phyloP scores from a whole-genome alignment of 2,329 filamentous ascomycete genomes.

The Nemania sp. region DNA sequence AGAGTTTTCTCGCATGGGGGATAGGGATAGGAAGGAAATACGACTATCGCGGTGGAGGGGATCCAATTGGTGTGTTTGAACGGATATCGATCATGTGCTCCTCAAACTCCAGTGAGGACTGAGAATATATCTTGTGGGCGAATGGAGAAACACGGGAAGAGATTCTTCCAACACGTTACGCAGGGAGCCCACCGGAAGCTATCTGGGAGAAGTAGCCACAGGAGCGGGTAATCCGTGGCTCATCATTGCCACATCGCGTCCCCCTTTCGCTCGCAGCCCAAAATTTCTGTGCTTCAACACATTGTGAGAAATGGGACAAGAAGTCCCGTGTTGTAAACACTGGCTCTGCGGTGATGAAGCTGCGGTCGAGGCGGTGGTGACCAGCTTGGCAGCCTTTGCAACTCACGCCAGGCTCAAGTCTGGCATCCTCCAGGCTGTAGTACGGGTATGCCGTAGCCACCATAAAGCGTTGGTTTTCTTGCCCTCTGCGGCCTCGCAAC shows the following conservation, averaged over 20 bases:
- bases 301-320: slow-evolving; percentile 29
- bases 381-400: slow-evolving; percentile 30
- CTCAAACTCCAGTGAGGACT: no score
- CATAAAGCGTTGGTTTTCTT: slow-evolving; percentile 25
- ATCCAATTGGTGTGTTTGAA: no score
- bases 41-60: no score
- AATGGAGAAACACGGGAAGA: neutral
- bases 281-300: slow-evolving; percentile 23
- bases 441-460: slow-evolving; percentile 30
- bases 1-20: no score
- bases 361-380: slow-evolving; percentile 3
- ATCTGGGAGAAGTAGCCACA: slow-evolving; percentile 17
- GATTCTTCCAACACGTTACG: neutral
- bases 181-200: slow-evolving; percentile 10
- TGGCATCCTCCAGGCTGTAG: slow-evolving; percentile 27
- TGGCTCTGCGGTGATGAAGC: slow-evolving; percentile 9
- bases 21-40: no score
- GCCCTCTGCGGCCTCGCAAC: slow-evolving; percentile 14
- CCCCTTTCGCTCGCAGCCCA: slow-evolving; percentile 27
- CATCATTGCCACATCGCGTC: slow-evolving; percentile 4
- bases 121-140: no score
- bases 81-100: no score
- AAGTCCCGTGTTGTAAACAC: slow-evolving; percentile 24
- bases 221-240: slow-evolving; percentile 16
- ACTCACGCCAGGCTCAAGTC: slow-evolving; percentile 29